Conservation (phyloP, 2,329 filamentous ascomycete genomes). For the Penicillium concentricum region DNA sequence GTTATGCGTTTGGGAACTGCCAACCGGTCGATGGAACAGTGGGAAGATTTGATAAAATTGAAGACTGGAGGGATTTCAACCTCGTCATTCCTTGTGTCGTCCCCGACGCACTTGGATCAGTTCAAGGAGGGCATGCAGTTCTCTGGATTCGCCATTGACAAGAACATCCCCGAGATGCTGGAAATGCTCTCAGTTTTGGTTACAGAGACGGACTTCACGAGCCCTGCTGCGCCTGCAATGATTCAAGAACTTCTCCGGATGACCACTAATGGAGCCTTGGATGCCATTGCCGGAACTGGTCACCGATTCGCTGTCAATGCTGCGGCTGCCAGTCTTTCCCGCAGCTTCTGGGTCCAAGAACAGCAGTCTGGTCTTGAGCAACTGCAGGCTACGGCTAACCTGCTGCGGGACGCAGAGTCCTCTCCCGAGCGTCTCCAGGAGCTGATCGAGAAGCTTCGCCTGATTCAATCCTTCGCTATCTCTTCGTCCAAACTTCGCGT, state of each 20-base stretch:
- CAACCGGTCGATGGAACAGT: conserved; percentile 83
- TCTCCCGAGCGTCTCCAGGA: conserved; percentile 69
- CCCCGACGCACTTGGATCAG: conserved; percentile 67
- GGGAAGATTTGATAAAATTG: conserved; percentile 93
- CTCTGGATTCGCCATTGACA: conserved; percentile 82
- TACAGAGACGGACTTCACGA: conserved; percentile 85
- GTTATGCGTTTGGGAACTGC: conserved; percentile 92
- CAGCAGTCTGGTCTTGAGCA: conserved; percentile 90
- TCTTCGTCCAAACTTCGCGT: conserved; percentile 67
- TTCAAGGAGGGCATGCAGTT: conserved; percentile 81
- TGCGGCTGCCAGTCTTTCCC: conserved; percentile 76
- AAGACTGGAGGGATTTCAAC: conserved; percentile 90
- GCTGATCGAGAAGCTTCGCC: conserved; percentile 78
- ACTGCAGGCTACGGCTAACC: conserved; percentile 75
- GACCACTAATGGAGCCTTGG: conserved; percentile 83
- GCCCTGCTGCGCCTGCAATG: conserved; percentile 73
- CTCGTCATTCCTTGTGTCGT: conserved; percentile 78
- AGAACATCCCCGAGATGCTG: conserved; percentile 88
- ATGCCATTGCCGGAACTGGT: conserved; percentile 85
- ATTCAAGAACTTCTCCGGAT: conserved; percentile 84
- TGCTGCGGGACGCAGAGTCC: conserved; percentile 67
- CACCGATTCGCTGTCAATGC: conserved; percentile 83
- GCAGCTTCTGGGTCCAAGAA: conserved; percentile 70
- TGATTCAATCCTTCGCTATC: conserved; percentile 77
- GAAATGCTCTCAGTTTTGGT: conserved; percentile 78